These are phyloP conservation scores for Penicillium lividum DNA, from an alignment of 495 filamentous ascomycete genomes.

Conservation along the genomic window DNA sequence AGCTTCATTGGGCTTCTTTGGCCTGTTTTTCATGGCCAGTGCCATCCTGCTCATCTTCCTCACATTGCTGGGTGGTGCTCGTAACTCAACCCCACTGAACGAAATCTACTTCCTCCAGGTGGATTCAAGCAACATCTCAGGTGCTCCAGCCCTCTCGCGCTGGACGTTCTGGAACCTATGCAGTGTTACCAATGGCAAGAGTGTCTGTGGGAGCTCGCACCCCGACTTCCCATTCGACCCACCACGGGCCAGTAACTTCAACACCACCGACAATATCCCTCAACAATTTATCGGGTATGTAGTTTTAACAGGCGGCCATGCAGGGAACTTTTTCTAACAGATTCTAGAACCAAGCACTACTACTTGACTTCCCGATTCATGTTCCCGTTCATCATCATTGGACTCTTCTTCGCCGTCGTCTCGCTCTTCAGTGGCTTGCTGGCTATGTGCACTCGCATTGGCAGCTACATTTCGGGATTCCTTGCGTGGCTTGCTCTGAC, in stretches of 20 bases:
- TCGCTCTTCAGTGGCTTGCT: slow-evolving; percentile 63
- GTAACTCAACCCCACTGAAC: slow-evolving; percentile 60
- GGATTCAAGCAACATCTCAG: slow-evolving; percentile 67
- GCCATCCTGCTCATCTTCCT: slow-evolving; percentile 78
- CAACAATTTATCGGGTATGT: slow-evolving; percentile 54
- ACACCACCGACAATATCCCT: slow-evolving; percentile 57
- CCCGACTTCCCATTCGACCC: slow-evolving; percentile 69
- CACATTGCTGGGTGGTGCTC: slow-evolving; percentile 70
- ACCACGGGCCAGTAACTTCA: slow-evolving; percentile 57
- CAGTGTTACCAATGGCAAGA: slow-evolving; percentile 48
- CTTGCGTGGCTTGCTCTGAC: slow-evolving; percentile 56
- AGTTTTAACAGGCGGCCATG: no score
- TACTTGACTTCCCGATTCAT: slow-evolving; percentile 68
- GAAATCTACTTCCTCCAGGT: slow-evolving; percentile 81
- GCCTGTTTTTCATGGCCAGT: slow-evolving; percentile 74
- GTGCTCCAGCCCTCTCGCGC: slow-evolving; percentile 64
- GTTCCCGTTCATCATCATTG: slow-evolving; percentile 71
- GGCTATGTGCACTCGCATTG: slow-evolving; percentile 61
- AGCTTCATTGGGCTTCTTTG: slow-evolving; percentile 54
- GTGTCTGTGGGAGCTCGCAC: slow-evolving; percentile 53
- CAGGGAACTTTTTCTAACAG: slow-evolving; percentile 6
- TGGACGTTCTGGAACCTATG: slow-evolving; percentile 91
- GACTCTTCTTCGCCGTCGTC: slow-evolving; percentile 62
- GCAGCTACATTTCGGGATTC: slow-evolving; percentile 59
- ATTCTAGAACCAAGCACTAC: slow-evolving; percentile 54